phyloP scores from a whole-genome alignment of 768 basidiomycete species.

The Russula vinacea region DNA sequence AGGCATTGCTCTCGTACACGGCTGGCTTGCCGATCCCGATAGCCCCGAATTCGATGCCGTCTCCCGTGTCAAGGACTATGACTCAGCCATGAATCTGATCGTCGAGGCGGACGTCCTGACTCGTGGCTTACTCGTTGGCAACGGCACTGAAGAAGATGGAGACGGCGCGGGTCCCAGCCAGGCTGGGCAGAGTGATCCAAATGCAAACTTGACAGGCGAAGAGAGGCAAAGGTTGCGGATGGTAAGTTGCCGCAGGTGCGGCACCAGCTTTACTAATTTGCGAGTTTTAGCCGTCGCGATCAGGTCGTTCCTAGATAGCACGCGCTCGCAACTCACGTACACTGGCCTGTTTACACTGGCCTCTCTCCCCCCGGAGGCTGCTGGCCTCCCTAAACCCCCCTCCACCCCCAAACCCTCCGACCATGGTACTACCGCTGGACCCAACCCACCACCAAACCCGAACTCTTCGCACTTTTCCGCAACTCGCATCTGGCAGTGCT shows the following conservation, averaged over 20 bases:
- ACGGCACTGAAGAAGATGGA: slow-evolving; percentile 12
- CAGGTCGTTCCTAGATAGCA: slow-evolving; percentile 63
- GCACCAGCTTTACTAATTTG: not conserved
- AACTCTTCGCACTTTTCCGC: slow-evolving; percentile 83
- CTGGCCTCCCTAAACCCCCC: not conserved
- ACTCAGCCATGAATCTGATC: slow-evolving; percentile 67
- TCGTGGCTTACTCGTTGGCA: slow-evolving; percentile 55
- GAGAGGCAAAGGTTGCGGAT: slow-evolving; percentile 64
- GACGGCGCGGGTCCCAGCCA: slow-evolving; percentile 13
- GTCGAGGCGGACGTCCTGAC: slow-evolving; percentile 78
- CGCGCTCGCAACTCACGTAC: slow-evolving; percentile 83
- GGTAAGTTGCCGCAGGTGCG: slow-evolving; percentile 45
- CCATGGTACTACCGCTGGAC: slow-evolving; percentile 27
- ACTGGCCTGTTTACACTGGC: slow-evolving; percentile 82
- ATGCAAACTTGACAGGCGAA: slow-evolving; percentile 41
- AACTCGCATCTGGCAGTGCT: slow-evolving; percentile 88
- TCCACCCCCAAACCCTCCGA: slow-evolving; percentile 18
- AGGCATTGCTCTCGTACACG: slow-evolving; percentile 79
- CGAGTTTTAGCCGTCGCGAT: slow-evolving; percentile 57
- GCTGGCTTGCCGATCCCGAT: slow-evolving; percentile 78
- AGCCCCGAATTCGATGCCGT: slow-evolving; percentile 58
- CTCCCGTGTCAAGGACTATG: slow-evolving; percentile 59
- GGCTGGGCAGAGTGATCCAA: slow-evolving; percentile 21
- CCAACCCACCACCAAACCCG: slow-evolving; percentile 36
- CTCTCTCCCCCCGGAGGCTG: slow-evolving; percentile 1